Evolutionary conservation across 148 eudicot species (phyloP), one percentile per base, ranked within the genome.

Genomic region (Vaccinium macrocarpon): DNA sequence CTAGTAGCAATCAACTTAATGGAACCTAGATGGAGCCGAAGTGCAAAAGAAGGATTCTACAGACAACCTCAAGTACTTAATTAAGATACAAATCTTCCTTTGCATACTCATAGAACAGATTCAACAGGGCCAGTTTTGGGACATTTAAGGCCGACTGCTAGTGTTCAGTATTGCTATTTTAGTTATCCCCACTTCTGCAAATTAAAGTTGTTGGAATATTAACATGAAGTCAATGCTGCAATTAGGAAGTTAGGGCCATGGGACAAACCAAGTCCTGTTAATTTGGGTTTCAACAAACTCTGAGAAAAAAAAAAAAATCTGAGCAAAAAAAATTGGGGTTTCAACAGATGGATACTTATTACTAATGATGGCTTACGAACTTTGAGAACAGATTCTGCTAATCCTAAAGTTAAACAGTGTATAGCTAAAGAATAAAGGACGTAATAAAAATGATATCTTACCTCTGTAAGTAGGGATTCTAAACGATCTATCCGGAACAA

Each of bases 391-490:
- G 49, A 32, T 66, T 66, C 72, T 0, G 38, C 35, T 10, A 2
- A 25, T 15, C 50, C 23, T 27, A 38, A 50, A 35, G 48, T 51
- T 10, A 14, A 64, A 23, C 12, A 51, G 21, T 18, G 29, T 18
- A 27, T 0, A 29, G 21, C 5, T 21, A 82, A 68, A 82, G 23
- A 68, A 68, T 59, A 62, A 8, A 73, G 16, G 32, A 90, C 42
- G 64, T 59, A 74, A 68, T 50, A 48, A 74, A 77, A 35, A 79
- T 59, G 87, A 83, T 42, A n/a, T 62, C 86, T 86, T 85, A 96
- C 99, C 97, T 96, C 98, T 81, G 90, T 76, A 72, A 95, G 81
- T 50, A 96, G 91, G 61, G 99, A 93, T 88, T 96, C 97, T 71
- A 96, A 88, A 70, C 98, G 98, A 64, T 96, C 99, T 82, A 93